phyloP scores from a whole-genome alignment of 768 basidiomycete genomes.

The Leccinum subtestaceum region DNA sequence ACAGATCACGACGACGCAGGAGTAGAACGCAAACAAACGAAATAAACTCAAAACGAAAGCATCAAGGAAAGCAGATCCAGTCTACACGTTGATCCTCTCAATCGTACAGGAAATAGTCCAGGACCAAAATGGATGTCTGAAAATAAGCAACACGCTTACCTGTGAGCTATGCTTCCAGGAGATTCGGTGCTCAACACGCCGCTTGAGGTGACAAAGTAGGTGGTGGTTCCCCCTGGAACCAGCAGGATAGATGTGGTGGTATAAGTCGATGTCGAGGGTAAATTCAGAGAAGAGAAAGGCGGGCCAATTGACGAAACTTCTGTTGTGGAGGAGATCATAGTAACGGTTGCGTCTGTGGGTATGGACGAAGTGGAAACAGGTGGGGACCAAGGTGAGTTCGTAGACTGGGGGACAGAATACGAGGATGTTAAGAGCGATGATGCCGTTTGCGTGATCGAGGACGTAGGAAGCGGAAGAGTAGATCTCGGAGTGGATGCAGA shows the following conservation, averaged over 20 bases:
- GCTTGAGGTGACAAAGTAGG: slow-evolving; percentile 21
- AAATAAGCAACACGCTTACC: slow-evolving; percentile 17
- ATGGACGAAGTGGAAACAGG: not conserved
- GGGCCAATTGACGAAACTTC: slow-evolving; percentile 3
- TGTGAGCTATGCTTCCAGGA: not conserved
- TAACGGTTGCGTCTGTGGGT: slow-evolving; percentile 5
- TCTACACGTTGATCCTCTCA: slow-evolving; percentile 8
- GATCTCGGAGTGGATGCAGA: not conserved
- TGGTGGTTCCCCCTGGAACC: slow-evolving; percentile 13
- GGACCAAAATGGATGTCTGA: not conserved
- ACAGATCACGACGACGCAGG: slow-evolving; percentile 20
- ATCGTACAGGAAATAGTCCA: slow-evolving; percentile 6
- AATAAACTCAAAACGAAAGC: not conserved
- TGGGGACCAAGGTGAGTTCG: not conserved
- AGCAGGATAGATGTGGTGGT: slow-evolving; percentile 18
- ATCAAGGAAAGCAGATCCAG: slow-evolving; percentile 3
- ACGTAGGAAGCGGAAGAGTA: not conserved
- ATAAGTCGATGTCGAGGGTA: slow-evolving; percentile 18
- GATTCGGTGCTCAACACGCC: slow-evolving; percentile 23
- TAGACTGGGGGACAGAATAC: not conserved
- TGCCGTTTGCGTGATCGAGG: not conserved
- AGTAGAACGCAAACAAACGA: slow-evolving; percentile 10
- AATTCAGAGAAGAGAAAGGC: not conserved
- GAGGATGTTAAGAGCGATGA: slow-evolving; percentile 5
- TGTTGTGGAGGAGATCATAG: slow-evolving; percentile 17